phyloP scores from a whole-genome alignment of 2,329 filamentous ascomycete genomes.

The Talaromyces sp. region DNA sequence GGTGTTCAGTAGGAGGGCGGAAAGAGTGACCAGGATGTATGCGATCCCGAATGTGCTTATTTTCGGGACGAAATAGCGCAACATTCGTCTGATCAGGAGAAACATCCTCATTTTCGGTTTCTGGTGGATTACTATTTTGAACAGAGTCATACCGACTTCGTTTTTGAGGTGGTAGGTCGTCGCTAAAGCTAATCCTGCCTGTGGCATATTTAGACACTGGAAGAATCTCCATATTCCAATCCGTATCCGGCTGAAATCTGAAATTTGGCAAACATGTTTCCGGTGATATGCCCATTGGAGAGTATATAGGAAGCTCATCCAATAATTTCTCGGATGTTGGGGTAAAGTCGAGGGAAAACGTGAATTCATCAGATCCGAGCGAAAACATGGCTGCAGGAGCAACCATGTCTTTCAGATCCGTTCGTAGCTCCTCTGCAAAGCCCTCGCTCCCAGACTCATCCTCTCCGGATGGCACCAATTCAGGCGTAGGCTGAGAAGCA shows the following conservation, averaged over 20 bases:
- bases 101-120: constrained; percentile 48
- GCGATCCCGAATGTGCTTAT: constrained; percentile 82
- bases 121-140: constrained; percentile 65
- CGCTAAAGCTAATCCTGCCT: constrained; percentile 68
- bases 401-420: constrained; percentile 39
- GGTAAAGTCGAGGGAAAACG: constrained; percentile 72
- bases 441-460: constrained; percentile 53
- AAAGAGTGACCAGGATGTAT: constrained; percentile 91
- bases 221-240: constrained; percentile 71
- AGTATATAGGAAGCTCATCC: constrained; percentile 75
- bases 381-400: constrained; percentile 77
- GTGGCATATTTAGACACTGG: constrained; percentile 84
- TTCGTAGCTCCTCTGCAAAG: constrained; percentile 40
- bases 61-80: constrained; percentile 82
- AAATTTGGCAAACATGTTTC: constrained; percentile 55
- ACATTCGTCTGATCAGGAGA: constrained; percentile 70
- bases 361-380: constrained; percentile 74
- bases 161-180: constrained; percentile 64
- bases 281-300: constrained; percentile 54
- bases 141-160: constrained; percentile 78
- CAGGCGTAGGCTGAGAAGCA: constrained; percentile 56
- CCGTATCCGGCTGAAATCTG: constrained; percentile 62
- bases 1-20: constrained; percentile 82
- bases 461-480: constrained; percentile 62
- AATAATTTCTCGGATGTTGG: constrained; percentile 71